Evolutionary conservation across 2,329 filamentous ascomycete genomes (phyloP).

Genomic region (Ophiostoma ips): DNA sequence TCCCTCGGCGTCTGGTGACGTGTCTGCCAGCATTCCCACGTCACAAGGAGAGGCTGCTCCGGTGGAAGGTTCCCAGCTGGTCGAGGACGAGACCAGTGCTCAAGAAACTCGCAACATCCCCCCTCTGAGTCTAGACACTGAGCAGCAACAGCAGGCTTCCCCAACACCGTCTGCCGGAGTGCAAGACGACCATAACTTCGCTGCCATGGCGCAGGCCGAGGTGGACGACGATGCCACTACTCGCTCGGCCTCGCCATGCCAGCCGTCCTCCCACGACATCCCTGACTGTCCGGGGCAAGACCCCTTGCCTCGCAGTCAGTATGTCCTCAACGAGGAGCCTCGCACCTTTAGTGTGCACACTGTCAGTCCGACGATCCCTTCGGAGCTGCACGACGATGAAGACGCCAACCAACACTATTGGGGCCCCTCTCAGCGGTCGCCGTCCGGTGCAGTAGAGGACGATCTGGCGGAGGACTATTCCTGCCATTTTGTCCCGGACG

Average conservation of each 20-base stretch:
- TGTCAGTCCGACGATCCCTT: slow-evolving; percentile 3
- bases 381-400: background rate
- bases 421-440: background rate
- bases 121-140: no score
- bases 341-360: slow-evolving; percentile 11
- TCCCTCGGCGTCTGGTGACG: background rate
- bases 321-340: background rate
- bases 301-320: background rate
- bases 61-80: background rate
- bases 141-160: no score
- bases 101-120: no score
- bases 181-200: background rate
- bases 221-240: background rate
- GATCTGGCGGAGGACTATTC: background rate
- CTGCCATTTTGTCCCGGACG: background rate
- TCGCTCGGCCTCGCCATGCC: no score
- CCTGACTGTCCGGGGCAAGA: background rate
- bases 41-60: background rate
- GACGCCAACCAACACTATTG: no score
- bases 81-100: no score
- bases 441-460: background rate
- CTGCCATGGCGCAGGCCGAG: background rate
- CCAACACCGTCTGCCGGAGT: no score
- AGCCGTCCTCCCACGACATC: background rate
- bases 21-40: background rate